Evolutionary conservation across 345 rosid species (phyloP), one percentile per base, ranked within the genome.

Genomic region (Lumnitzera littorea): DNA sequence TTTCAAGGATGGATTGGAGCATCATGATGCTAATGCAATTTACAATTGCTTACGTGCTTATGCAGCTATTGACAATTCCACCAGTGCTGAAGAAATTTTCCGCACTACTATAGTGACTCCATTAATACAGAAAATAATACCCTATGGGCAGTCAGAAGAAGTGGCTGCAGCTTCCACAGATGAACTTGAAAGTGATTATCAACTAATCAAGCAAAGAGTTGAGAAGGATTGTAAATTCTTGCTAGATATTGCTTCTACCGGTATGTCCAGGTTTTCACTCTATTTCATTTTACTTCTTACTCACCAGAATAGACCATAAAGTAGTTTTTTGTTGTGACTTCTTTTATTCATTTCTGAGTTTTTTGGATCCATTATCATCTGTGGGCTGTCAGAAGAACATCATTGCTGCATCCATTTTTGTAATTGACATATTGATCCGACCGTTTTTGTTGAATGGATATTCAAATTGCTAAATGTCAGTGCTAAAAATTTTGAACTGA

Each of bases 1-100:
- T 84, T 95, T 95, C 66, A 73, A 83, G 60, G 92, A 88, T 74
- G 99, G 99, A 43, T 74, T 95, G 63, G 91, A 88, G 67, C 85
- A 88, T 62, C 80, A 70, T 31, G 96, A 95, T 75, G 92, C 79
- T 68, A 84, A 76, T 74, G 97, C 86, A 70, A 85, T 95, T 69
- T 95, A 88, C 81, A 95, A 94, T 75, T 94, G 99, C 70, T 70
- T 94, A 50, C 89, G 96, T 63, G 99, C 99, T 51, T 94, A 90
- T 70, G 97, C 96, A 66, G 97, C 97, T 61, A 79, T 86, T 12
- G 97, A 95, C 72, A 95, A 88, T 66, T 82, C 82, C 62, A 67
- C 46, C 17, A 85, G 71, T 41, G 92, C 97, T 24, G 99, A 91
- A 74, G 96, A 95, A 67, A 76, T 86, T 67, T 95, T 88, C n/a